Conservation (phyloP, 768 basidiomycete genomes). For the Calocybe indica region DNA sequence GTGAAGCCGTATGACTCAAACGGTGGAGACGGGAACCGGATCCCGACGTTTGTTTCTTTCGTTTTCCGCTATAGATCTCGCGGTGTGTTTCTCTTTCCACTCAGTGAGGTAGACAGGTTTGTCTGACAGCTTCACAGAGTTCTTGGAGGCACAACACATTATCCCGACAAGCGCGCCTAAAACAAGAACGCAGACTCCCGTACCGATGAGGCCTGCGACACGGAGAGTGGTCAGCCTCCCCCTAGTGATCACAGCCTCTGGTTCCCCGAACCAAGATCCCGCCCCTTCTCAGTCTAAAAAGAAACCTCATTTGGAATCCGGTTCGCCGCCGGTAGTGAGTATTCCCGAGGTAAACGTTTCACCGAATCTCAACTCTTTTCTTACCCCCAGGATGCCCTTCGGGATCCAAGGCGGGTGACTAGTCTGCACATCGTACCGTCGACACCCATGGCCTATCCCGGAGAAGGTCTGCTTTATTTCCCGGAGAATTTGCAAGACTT, state of each 20-base stretch:
- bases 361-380: too few relatives aligned
- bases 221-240: constrained; percentile 40
- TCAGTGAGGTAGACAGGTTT: neutral
- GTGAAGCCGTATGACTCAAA: constrained; percentile 41
- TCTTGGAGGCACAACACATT: constrained; percentile 47
- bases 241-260: constrained; percentile 8
- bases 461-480: too few relatives aligned
- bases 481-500: too few relatives aligned
- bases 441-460: too few relatives aligned
- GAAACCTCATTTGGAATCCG: too few relatives aligned
- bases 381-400: too few relatives aligned
- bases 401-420: too few relatives aligned
- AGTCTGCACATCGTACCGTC: too few relatives aligned
- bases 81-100: constrained; percentile 27
- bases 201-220: constrained; percentile 15
- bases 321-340: too few relatives aligned
- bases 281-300: too few relatives aligned
- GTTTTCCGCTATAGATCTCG: constrained; percentile 57
- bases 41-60: constrained; percentile 57
- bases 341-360: too few relatives aligned
- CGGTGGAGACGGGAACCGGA: constrained; percentile 19
- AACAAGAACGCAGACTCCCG: constrained; percentile 11
- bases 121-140: constrained; percentile 27
- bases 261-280: too few relatives aligned
- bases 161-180: constrained; percentile 21